These are phyloP conservation scores for Penicillium sp. DNA, from an alignment of 2,329 filamentous ascomycete genomes.

Conservation along the genomic window DNA sequence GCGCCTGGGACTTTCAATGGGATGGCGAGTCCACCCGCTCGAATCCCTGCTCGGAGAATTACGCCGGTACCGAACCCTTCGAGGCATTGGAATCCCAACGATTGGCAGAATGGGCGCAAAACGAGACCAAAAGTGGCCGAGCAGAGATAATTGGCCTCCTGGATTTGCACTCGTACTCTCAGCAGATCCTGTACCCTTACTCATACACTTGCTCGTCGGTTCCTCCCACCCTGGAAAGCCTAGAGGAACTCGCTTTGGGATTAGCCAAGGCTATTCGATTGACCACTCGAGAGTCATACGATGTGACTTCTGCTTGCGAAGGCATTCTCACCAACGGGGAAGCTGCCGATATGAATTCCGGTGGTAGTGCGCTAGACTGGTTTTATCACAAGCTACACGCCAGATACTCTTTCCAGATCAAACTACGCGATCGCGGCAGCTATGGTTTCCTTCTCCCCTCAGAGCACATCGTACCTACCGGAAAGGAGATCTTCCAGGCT, in stretches of 20 bases:
- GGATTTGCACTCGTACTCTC: slow-evolving; percentile 93
- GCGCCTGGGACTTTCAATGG: slow-evolving; percentile 85
- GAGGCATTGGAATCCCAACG: slow-evolving; percentile 77
- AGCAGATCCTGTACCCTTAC: slow-evolving; percentile 92
- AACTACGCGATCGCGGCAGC: slow-evolving; percentile 87
- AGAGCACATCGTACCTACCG: slow-evolving; percentile 85
- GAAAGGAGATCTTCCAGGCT: slow-evolving; percentile 83
- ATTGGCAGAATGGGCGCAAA: slow-evolving; percentile 81
- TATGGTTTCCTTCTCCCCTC: slow-evolving; percentile 91
- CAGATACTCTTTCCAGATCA: slow-evolving; percentile 88
- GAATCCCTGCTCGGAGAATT: slow-evolving; percentile 91
- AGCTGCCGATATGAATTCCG: slow-evolving; percentile 67
- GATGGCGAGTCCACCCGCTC: slow-evolving; percentile 66
- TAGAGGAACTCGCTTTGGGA: slow-evolving; percentile 86
- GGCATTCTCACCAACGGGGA: slow-evolving; percentile 62
- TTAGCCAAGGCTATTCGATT: slow-evolving; percentile 86
- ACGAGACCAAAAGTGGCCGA: slow-evolving; percentile 71
- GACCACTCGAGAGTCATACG: slow-evolving; percentile 75
- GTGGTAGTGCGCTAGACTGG: slow-evolving; percentile 89
- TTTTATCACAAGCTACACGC: slow-evolving; percentile 88
- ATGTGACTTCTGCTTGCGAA: slow-evolving; percentile 83
- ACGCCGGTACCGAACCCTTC: slow-evolving; percentile 81
- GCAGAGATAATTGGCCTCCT: slow-evolving; percentile 81
- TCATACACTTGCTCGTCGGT: slow-evolving; percentile 77
- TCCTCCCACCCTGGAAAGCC: slow-evolving; percentile 86